Evolutionary conservation across 805 yeast species (phyloP).

Genomic region (Alloascoidea hylecoeti): DNA sequence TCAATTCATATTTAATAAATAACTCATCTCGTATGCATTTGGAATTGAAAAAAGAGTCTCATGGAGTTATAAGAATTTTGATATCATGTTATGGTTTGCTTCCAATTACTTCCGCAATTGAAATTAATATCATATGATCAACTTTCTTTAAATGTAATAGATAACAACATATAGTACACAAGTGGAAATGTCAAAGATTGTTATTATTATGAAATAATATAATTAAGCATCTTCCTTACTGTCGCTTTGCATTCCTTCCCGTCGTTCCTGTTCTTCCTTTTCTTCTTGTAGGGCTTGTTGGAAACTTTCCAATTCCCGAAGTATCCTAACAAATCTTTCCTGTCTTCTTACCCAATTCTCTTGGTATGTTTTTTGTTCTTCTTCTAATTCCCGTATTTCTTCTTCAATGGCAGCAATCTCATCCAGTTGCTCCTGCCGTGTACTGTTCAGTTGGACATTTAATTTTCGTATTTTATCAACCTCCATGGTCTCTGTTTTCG

Average conservation of each 20-base stretch:
- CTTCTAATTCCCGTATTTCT: conserved; percentile 1
- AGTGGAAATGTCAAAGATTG: not conserved
- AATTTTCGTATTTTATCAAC: not conserved
- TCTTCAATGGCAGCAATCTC: not conserved
- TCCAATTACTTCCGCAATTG: no score
- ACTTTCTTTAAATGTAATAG: no score
- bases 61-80: not conserved
- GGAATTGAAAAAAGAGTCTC: not conserved
- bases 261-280: not conserved
- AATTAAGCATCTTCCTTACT: conserved; percentile 1
- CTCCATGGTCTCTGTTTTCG: not conserved
- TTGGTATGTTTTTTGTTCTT: not conserved
- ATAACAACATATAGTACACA: no score
- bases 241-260: conserved; percentile 1
- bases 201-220: not conserved
- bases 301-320: not conserved
- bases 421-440: conserved; percentile 1
- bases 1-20: no score
- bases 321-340: not conserved
- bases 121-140: no score
- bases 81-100: not conserved
- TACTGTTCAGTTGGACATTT: not conserved
- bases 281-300: conserved; percentile 1
- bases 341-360: not conserved
- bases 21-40: no score